These are phyloP conservation scores for Aspergillus niger DNA, from an alignment of 2,329 filamentous ascomycete species.

Conservation along the genomic window DNA sequence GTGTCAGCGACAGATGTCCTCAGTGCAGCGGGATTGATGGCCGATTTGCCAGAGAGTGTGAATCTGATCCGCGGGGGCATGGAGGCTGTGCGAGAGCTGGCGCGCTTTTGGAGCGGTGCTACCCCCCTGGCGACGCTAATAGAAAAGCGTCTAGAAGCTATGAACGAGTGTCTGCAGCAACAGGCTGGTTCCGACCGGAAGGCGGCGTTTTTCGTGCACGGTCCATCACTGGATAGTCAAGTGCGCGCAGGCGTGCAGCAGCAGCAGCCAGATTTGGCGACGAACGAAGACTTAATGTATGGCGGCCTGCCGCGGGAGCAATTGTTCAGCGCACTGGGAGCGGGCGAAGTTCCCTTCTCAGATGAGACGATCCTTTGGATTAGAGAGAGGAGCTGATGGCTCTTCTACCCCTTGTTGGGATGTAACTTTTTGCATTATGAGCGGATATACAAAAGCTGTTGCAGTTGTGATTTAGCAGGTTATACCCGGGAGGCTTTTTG, in stretches of 20 bases:
- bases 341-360: conserved; percentile 27
- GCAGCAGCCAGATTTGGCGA: conserved; percentile 18
- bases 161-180: conserved; percentile 42
- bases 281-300: conserved; percentile 49
- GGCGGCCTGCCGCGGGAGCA: conserved; percentile 31
- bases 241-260: conserved; percentile 32
- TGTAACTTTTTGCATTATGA: neutral
- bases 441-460: conserved; percentile 5
- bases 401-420: neutral
- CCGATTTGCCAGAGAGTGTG: conserved; percentile 55
- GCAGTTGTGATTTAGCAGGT: neutral
- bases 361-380: conserved; percentile 34
- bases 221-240: conserved; percentile 42
- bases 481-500: conserved; percentile 11
- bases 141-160: conserved; percentile 47
- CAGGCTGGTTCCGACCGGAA: conserved; percentile 37
- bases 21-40: conserved; percentile 59
- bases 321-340: conserved; percentile 36
- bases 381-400: conserved; percentile 18
- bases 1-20: conserved; percentile 68
- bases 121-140: conserved; percentile 54
- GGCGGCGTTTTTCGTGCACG: conserved; percentile 40
- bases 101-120: conserved; percentile 62
- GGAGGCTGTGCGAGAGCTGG: conserved; percentile 58
- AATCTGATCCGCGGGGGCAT: conserved; percentile 57